Evolutionary conservation across 306 rosid species (phyloP).

Genomic region (Corylus heterophylla): DNA sequence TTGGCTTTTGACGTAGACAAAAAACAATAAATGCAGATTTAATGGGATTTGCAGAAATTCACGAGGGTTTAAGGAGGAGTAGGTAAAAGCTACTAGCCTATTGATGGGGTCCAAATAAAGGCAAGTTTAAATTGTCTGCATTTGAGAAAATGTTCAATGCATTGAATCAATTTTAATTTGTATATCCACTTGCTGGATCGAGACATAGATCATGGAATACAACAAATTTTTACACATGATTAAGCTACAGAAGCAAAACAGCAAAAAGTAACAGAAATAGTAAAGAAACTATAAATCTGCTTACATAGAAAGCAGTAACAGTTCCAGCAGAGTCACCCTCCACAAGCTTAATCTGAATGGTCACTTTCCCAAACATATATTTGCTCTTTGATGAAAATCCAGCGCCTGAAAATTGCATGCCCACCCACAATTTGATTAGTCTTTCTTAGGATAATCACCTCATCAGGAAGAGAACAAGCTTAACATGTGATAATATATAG

Average conservation of each 20-base stretch:
- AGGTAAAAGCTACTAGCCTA: constrained; percentile 26
- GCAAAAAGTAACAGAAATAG: neutral
- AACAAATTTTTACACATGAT: neutral
- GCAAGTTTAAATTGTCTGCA: constrained; percentile 21
- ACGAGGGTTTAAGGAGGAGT: constrained; percentile 12
- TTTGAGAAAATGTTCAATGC: constrained; percentile 19
- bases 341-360: constrained; percentile 73
- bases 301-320: constrained; percentile 90
- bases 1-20: constrained; percentile 7
- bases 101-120: constrained; percentile 12
- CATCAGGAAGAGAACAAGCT: neutral
- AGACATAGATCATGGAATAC: neutral
- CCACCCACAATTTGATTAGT: neutral
- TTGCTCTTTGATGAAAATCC: constrained; percentile 83
- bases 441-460: neutral
- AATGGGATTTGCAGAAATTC: constrained; percentile 16
- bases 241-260: neutral
- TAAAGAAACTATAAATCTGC: neutral
- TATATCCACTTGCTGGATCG: neutral
- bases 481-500: too few relatives aligned
- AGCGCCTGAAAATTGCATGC: constrained; percentile 58
- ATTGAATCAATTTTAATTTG: neutral
- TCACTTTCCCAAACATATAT: constrained; percentile 85
- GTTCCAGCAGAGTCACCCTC: constrained; percentile 98
- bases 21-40: constrained; percentile 36